Evolutionary conservation across 495 filamentous ascomycete species (phyloP).

Genomic region (Melanomma pulvis-pyrius): DNA sequence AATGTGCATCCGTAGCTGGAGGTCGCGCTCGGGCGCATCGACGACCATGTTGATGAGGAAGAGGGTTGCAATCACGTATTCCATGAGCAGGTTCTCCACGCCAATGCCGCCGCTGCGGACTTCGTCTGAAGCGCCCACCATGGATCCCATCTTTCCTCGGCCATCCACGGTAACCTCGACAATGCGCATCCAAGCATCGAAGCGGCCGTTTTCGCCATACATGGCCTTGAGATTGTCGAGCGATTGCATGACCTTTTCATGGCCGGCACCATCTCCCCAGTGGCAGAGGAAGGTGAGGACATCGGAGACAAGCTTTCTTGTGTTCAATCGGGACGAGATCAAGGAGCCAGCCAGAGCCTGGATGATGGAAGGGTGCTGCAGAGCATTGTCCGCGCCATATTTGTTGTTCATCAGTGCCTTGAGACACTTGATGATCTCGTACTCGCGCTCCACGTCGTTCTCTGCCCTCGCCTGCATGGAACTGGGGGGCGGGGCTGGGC

Average conservation of each 20-base stretch:
- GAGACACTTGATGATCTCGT: slow-evolving; percentile 96
- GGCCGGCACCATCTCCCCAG: slow-evolving; percentile 93
- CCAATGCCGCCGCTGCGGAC: slow-evolving; percentile 95
- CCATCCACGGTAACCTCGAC: slow-evolving; percentile 98
- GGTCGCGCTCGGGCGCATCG: slow-evolving; percentile 83
- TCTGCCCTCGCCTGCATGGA: slow-evolving; percentile 58
- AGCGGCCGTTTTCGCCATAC: slow-evolving; percentile 90
- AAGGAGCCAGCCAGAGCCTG: slow-evolving; percentile 85
- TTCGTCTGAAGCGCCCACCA: slow-evolving; percentile 96
- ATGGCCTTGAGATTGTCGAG: slow-evolving; percentile 89
- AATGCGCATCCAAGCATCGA: slow-evolving; percentile 98
- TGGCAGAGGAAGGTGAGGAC: slow-evolving; percentile 96
- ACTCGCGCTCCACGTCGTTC: slow-evolving; percentile 90
- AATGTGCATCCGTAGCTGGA: slow-evolving; percentile 91
- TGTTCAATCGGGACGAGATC: slow-evolving; percentile 85
- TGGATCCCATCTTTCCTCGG: slow-evolving; percentile 95
- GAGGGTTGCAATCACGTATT: slow-evolving; percentile 94
- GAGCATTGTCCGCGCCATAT: slow-evolving; percentile 96
- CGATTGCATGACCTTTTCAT: slow-evolving; percentile 88
- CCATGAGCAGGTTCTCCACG: slow-evolving; percentile 99
- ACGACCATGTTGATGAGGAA: slow-evolving; percentile 97
- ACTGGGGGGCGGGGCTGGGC: slow-evolving; percentile 61
- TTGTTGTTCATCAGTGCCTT: slow-evolving; percentile 99
- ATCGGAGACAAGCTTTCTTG: slow-evolving; percentile 93
- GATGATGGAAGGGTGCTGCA: slow-evolving; percentile 84